Evolutionary conservation across 805 yeast genomes (phyloP), one percentile per base, ranked within the genome.

Genomic region (Ogataea pilisensis): DNA sequence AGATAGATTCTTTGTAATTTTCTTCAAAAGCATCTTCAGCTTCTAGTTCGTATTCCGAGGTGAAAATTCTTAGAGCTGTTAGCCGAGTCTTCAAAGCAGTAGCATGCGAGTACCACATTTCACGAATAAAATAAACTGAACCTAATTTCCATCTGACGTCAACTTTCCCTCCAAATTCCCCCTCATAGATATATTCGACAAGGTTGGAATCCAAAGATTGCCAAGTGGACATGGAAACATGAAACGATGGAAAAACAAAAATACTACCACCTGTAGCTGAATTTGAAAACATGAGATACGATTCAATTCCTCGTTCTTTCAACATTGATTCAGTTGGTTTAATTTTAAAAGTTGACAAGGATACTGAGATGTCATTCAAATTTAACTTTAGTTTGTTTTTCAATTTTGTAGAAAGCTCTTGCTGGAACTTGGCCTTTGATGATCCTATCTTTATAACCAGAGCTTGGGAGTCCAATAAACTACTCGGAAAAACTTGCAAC

Each of bases 91-190:
- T 70, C 38, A 87, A 66, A 0, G 96, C 84, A 33, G 79, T 75
- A 1, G 80, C 80, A 64, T 93, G 96, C 2, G 89, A 76, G 12
- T 88, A 75, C 82, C 90, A 85, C 95, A 93, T 89, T 54, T 88
- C 96, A 27, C 95, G 71, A 26, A 93, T 87, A 48, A 88, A 88
- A 54, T 85, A 86, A 16, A 93, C 81, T 0, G 95, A 82, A 0
- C 98, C 97, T 22, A 93, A 65, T 58, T 93, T 93, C 99, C 99
- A 93, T 36, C 87, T 75, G 1, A 93, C 80, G 44, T 88, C 95
- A 30, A 93, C 93, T 13, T 87, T 79, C 21, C 96, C 97, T 8
- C 87, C 95, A 66, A 93, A 88, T 2, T 80, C 69, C 37, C 93
- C 80, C 34, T 71, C 72, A 60, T 76, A 93, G 2, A 72, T 66